Evolutionary conservation across 2,329 filamentous ascomycete genomes (phyloP).

Genomic region (Juglanconis sp.): DNA sequence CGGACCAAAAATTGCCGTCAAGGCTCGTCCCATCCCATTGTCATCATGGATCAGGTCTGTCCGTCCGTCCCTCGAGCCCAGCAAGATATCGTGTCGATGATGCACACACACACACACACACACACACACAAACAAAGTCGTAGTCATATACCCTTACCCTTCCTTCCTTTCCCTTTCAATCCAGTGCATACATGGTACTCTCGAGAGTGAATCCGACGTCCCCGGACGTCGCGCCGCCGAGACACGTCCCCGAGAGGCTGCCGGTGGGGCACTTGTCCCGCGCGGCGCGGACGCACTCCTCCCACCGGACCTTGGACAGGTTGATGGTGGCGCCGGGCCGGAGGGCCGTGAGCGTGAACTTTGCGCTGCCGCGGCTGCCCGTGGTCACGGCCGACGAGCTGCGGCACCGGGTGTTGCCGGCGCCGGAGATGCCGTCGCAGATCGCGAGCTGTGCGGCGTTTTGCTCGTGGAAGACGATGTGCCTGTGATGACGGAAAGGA

Average conservation of each 20-base stretch:
- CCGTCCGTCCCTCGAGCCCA: no score
- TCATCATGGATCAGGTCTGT: not conserved
- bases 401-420: conserved; percentile 40
- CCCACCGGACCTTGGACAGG: conserved; percentile 51
- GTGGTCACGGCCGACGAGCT: conserved; percentile 41
- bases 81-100: not conserved
- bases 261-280: conserved; percentile 48
- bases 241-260: conserved; percentile 44
- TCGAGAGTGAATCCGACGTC: conserved; percentile 42
- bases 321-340: conserved; percentile 46
- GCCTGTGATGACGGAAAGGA: conserved; percentile 25
- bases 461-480: conserved; percentile 49
- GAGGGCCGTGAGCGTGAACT: conserved; percentile 43
- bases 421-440: conserved; percentile 50
- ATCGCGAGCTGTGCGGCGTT: conserved; percentile 62
- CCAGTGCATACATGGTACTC: conserved; percentile 20
- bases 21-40: not conserved
- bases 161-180: not conserved
- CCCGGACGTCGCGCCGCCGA: conserved; percentile 44
- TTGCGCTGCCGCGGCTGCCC: conserved; percentile 44
- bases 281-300: conserved; percentile 52
- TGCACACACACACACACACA: not conserved
- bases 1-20: not conserved
- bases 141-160: not conserved
- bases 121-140: not conserved